Base-by-base conservation (phyloP, 371 early-diverging fungal genomes). In the Syncephalastrum sp. region DNA sequence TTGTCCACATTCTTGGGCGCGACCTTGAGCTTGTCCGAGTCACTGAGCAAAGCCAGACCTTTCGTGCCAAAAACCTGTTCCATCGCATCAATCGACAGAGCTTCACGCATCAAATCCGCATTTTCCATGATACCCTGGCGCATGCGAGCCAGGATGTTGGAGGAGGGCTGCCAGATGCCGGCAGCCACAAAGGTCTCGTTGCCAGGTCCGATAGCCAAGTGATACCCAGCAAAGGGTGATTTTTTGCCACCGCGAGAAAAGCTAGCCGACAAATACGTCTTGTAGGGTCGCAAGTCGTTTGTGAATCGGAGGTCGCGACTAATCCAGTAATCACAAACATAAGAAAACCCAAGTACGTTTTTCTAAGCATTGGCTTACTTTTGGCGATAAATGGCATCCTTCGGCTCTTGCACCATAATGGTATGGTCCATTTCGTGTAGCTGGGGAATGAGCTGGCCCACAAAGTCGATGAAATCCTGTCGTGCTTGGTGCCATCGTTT, bases 241-340 rank as follows among this genome's bases (percentile, higher is more conserved):
- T 80, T 81, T 29, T 74, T 78, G 5, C 84, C 84, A 7, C 69
- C 74, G n/a, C 69, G 60, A 0, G 82, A 77, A 54, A 79, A 82
- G 14, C 70, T 57, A 2, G 79, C 82, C 1, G 75, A 59, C 4
- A 81, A 47, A 21, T 74, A 64, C 0, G 61, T 61, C 64, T 84
- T 84, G 59, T 84, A 84, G 0, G 84, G 84, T 14, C 71, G 64
- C 53, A 72, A 66, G 24, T 84, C 84, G 15, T 82, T 84, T 0
- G 82, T 76, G 49, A 84, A 84, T 16, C 84, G 75, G 8, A 84
- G 46, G 56, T 84, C 84, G 4, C 84, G 80, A 48, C 82, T 77
- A 60, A 33, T 44, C 16, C 21, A 42, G 10, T 43, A 46, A 33
- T 16, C 54, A 41, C 42, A 8, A 14, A 29, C 21, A 21, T 21